phyloP scores from a whole-genome alignment of 2,329 filamentous ascomycete species.

The Fusarium coicis region DNA sequence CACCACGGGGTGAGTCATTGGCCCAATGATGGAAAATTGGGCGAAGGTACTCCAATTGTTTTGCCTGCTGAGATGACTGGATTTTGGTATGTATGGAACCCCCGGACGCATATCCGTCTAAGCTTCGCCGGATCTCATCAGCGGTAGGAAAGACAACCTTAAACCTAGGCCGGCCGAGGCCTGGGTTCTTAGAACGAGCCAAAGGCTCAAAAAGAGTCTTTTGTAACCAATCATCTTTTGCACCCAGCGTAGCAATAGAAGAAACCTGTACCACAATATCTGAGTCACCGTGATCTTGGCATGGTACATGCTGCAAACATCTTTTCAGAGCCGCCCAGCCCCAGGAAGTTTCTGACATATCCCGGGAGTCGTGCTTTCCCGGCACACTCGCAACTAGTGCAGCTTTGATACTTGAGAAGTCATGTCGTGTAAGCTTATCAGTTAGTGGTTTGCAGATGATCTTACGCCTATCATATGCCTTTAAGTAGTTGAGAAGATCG shows the following conservation, averaged over 20 bases:
- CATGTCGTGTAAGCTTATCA: constrained; percentile 67
- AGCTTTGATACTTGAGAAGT: constrained; percentile 76
- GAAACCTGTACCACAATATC: constrained; percentile 76
- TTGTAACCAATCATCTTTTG: constrained; percentile 76
- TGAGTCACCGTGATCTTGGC: constrained; percentile 49
- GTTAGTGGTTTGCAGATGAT: constrained; percentile 65
- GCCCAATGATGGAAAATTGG: constrained; percentile 82
- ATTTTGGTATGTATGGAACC: constrained; percentile 85
- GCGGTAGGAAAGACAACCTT: constrained; percentile 84
- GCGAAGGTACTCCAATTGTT: constrained; percentile 77
- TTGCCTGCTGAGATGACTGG: constrained; percentile 74
- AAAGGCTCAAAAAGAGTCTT: constrained; percentile 69
- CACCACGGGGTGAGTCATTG: constrained; percentile 61
- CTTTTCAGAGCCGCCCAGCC: constrained; percentile 78
- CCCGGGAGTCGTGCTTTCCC: constrained; percentile 66
- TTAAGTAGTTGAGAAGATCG: constrained; percentile 79
- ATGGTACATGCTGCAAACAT: constrained; percentile 65
- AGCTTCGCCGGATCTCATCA: constrained; percentile 81
- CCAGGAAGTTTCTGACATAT: constrained; percentile 69
- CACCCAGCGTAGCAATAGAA: constrained; percentile 82
- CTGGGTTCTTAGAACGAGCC: constrained; percentile 44
- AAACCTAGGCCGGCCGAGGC: constrained; percentile 58
- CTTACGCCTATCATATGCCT: constrained; percentile 71
- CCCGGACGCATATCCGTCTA: constrained; percentile 83
- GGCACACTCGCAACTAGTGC: constrained; percentile 84